A percentile compares a stretch with the other conserved stretches of the same genome.
phyloP scores from a whole-genome alignment of 1,284 basidiomycete species.

The Austropuccinia psidii region DNA sequence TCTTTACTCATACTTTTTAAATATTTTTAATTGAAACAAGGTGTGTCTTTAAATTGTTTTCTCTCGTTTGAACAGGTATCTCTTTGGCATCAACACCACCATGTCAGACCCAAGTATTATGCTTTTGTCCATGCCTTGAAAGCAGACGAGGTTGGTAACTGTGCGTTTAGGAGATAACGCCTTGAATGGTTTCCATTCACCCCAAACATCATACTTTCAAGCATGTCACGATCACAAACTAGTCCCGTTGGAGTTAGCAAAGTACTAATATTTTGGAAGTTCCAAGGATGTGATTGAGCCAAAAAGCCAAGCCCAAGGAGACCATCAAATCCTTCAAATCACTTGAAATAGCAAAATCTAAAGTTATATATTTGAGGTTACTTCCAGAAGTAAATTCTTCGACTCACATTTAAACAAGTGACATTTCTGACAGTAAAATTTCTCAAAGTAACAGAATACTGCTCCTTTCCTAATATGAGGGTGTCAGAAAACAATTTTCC shows the following conservation, averaged over 20 bases:
- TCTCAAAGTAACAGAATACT: slow-evolving; percentile 10
- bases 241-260: slow-evolving; percentile 34
- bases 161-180: too few species aligned
- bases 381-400: too few species aligned
- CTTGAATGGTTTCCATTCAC: too few species aligned
- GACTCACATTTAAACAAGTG: slow-evolving; percentile 30
- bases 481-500: slow-evolving; percentile 27
- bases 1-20: too few species aligned
- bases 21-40: too few species aligned
- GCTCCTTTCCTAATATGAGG: slow-evolving; percentile 8
- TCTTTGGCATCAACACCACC: too few species aligned
- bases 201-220: slow-evolving; percentile 35
- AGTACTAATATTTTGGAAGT: slow-evolving; percentile 34
- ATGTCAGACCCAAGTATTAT: too few species aligned
- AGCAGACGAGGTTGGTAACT: too few species aligned
- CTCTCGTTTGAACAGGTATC: too few species aligned
- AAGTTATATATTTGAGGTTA: too few species aligned
- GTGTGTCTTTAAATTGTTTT: too few species aligned
- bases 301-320: slow-evolving; percentile 35
- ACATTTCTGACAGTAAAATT: slow-evolving; percentile 35
- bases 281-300: slow-evolving; percentile 33
- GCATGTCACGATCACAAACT: slow-evolving; percentile 32
- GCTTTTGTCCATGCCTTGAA: too few species aligned
- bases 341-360: slow-evolving; percentile 12
- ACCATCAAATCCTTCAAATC: slow-evolving; percentile 33